phyloP scores from a whole-genome alignment of 1,139 yeast genomes.

The Suhomyces panamericanus region DNA sequence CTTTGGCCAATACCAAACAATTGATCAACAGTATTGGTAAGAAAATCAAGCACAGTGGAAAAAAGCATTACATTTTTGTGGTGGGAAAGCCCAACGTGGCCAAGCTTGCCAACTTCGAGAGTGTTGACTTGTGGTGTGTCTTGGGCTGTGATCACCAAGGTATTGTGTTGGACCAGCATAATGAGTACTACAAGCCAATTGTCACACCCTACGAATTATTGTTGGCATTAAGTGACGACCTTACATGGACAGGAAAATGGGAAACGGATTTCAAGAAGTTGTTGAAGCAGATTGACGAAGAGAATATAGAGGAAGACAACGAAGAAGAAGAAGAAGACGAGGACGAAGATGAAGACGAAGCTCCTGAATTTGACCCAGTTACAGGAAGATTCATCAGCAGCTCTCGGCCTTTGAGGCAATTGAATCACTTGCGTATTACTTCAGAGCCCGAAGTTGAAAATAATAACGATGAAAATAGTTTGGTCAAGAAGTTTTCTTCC shows the following conservation, averaged over 20 bases:
- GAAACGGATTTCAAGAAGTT: constrained; percentile 70
- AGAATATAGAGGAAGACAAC: constrained; percentile 19
- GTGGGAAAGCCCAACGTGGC: constrained; percentile 99
- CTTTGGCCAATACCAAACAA: constrained; percentile 67
- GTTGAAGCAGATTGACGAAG: constrained; percentile 33
- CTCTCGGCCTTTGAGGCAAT: constrained; percentile 71
- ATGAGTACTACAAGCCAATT: constrained; percentile 86
- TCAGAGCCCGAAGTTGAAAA: constrained; percentile 28
- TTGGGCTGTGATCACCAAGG: constrained; percentile 96
- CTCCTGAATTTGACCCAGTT: constrained; percentile 86
- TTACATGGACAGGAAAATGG: constrained; percentile 94
- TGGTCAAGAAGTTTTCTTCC: constrained; percentile 61
- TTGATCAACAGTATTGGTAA: constrained; percentile 60
- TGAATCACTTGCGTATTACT: constrained; percentile 64
- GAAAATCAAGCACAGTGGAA: constrained; percentile 72
- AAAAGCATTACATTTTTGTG: constrained; percentile 89
- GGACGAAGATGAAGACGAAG: constrained; percentile 36
- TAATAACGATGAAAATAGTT: constrained; percentile 18
- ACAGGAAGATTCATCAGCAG: constrained; percentile 72
- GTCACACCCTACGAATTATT: constrained; percentile 90
- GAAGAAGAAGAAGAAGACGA: constrained; percentile 16
- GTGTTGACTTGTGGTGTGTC: constrained; percentile 89
- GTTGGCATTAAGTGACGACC: constrained; percentile 71
- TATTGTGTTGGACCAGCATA: constrained; percentile 71
- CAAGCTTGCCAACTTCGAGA: constrained; percentile 90